A percentile compares a stretch with the other conserved stretches of the same genome.
phyloP scores from a whole-genome alignment of 345 rosid species.

The Hirschfeldia incana region DNA sequence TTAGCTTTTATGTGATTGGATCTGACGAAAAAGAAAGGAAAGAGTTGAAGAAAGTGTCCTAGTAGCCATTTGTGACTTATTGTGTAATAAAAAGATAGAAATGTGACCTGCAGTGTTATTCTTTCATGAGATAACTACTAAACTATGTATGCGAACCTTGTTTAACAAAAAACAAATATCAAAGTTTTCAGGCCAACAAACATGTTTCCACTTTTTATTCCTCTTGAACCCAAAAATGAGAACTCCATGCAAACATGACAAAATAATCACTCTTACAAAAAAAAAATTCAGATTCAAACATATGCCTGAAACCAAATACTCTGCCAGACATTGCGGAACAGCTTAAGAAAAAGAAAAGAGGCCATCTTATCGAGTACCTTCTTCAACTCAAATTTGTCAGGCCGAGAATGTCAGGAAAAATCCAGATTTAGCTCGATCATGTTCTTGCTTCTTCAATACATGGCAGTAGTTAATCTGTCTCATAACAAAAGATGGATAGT shows the following conservation, averaged over 20 bases:
- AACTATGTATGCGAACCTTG: not conserved
- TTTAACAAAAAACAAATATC: not conserved
- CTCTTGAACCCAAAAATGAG: constrained; percentile 13
- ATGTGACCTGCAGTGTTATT: no score
- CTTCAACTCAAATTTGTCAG: constrained; percentile 16
- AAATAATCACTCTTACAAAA: not conserved
- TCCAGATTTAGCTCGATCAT: constrained; percentile 64
- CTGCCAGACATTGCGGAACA: not conserved
- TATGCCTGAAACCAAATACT: constrained; percentile 16
- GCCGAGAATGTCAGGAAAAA: constrained; percentile 59
- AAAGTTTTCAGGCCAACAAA: not conserved
- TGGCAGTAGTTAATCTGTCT: constrained; percentile 71
- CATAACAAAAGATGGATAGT: constrained; percentile 3
- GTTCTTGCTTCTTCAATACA: constrained; percentile 55
- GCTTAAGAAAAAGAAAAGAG: not conserved
- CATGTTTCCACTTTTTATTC: not conserved
- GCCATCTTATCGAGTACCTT: constrained; percentile 17
- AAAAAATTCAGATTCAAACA: no score
- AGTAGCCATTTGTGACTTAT: no score
- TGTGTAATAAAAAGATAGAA: no score
- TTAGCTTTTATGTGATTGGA: no score
- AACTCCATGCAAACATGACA: constrained; percentile 7
- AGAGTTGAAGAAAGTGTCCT: no score
- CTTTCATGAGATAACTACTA: not conserved
- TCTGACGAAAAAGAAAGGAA: no score